phyloP scores from a whole-genome alignment of 805 yeast genomes.

The Metschnikowia baotianmanensis region DNA sequence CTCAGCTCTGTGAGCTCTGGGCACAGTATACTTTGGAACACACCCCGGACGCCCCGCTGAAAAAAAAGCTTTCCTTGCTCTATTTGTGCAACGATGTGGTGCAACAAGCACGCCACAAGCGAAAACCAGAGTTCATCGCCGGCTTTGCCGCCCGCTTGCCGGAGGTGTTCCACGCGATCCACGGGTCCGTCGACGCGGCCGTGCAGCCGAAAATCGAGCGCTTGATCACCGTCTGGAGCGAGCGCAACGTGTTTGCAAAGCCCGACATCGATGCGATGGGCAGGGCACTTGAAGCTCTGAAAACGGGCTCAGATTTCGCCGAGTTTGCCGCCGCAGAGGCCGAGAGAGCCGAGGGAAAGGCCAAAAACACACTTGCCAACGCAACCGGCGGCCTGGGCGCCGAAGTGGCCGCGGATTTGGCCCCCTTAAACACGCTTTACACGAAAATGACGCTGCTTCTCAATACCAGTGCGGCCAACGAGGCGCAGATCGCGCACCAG shows the following conservation, averaged over 20 bases:
- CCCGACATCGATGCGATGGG: conserved; percentile 29
- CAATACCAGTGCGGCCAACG: conserved; percentile 22
- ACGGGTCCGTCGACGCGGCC: conserved; percentile 28
- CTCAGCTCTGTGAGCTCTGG: conserved; percentile 55
- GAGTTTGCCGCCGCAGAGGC: conserved; percentile 1
- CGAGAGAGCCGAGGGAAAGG: neutral
- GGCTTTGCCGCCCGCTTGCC: conserved; percentile 56
- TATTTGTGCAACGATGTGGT: conserved; percentile 80
- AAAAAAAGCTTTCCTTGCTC: conserved; percentile 52
- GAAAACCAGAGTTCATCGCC: conserved; percentile 53
- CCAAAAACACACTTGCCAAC: neutral
- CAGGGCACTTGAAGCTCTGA: conserved; percentile 23
- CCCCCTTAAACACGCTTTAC: conserved; percentile 31
- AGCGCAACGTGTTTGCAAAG: conserved; percentile 44
- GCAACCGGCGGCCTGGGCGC: conserved; percentile 1
- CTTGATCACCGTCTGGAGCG: conserved; percentile 56
- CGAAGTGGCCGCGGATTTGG: conserved; percentile 30
- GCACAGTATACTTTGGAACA: conserved; percentile 29
- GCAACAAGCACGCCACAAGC: conserved; percentile 69
- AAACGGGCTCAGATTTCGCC: conserved; percentile 14
- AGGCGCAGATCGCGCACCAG: conserved; percentile 39
- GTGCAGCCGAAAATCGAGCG: conserved; percentile 49
- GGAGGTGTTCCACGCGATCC: conserved; percentile 33
- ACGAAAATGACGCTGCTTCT: conserved; percentile 26
- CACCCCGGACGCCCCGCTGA: conserved; percentile 8